Base-by-base conservation (phyloP, 441 rosid species). In the Populus hybrid region DNA sequence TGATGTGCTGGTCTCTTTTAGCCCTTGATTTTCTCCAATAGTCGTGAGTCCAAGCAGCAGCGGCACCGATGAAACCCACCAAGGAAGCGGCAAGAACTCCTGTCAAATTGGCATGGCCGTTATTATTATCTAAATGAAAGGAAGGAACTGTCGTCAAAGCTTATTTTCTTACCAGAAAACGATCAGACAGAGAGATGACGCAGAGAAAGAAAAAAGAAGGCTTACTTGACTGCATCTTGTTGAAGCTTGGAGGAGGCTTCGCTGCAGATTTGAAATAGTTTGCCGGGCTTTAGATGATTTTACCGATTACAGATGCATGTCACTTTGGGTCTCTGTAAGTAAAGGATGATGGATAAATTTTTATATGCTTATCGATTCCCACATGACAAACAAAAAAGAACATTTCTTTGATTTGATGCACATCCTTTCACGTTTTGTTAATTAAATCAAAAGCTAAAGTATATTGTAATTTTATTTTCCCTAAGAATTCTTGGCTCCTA, bases 61-160 rank as follows among this genome's bases (percentile, higher is more conserved):
- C 87, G 4, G 84, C 84, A 1, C 79, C 80, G 50, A 77, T 75
- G 71, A 86, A 78, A 16, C 87, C 89, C 46, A 79, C 69, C 38
- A 90, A 79, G 70, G 91, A 82, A 75, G 85, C 88, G 0, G 86
- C 79, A 16, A 86, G 69, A 18, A 89, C 72, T 71, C 71, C 74
- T 0, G 81, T 77, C 40, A 74, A 4, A 36, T 71, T 72, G 70
- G 73, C 82, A 67, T 72, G 46, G 38, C 81, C 83, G 9, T 21
- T 57, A 66, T n/a, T 18, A 53, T 53, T 53, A 53, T 53, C 21
- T 53, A 6, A 6, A 53, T 6, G 61, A 53, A 28, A 16, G 46
- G 9, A 24, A 64, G n/a, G 12, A 23, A 75, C 18, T 0, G 19
- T 50, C 57, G 21, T 53, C 61, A 53, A 2, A 11, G 18, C 38